Evolutionary conservation across 768 basidiomycete genomes (phyloP).

Genomic region (Inosperma sp.): DNA sequence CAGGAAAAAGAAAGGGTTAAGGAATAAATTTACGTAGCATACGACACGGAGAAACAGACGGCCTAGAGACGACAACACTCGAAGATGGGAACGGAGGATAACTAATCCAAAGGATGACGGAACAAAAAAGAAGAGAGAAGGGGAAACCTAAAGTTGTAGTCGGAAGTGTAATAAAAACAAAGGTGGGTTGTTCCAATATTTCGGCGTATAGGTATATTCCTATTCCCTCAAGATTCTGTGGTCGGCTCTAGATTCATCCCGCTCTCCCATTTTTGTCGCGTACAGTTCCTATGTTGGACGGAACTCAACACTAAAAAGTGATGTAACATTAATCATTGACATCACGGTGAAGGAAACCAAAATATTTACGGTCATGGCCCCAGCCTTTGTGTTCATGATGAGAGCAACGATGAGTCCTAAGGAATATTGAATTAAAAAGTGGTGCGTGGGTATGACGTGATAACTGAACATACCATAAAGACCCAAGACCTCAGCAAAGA

Average conservation of each 20-base stretch:
- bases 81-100: not conserved
- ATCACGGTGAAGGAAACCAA: not conserved
- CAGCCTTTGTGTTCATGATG: slow-evolving; percentile 84
- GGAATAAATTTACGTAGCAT: too few species aligned
- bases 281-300: not conserved
- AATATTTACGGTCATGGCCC: slow-evolving; percentile 31
- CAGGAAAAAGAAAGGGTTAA: too few species aligned
- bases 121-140: too few species aligned
- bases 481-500: slow-evolving; percentile 93
- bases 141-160: too few species aligned
- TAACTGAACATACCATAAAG: slow-evolving; percentile 60
- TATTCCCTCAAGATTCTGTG: too few species aligned
- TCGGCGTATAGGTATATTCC: too few species aligned
- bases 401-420: slow-evolving; percentile 86
- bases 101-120: not conserved
- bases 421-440: slow-evolving; percentile 11
- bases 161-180: too few species aligned
- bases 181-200: too few species aligned
- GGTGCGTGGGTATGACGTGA: not conserved
- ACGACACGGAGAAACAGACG: not conserved
- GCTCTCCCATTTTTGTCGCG: too few species aligned
- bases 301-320: slow-evolving; percentile 2
- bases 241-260: too few species aligned
- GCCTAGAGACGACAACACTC: not conserved
- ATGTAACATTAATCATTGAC: too few species aligned